Evolutionary conservation across 2,329 filamentous ascomycete genomes (phyloP).

Genomic region (Cytospora piceicola): DNA sequence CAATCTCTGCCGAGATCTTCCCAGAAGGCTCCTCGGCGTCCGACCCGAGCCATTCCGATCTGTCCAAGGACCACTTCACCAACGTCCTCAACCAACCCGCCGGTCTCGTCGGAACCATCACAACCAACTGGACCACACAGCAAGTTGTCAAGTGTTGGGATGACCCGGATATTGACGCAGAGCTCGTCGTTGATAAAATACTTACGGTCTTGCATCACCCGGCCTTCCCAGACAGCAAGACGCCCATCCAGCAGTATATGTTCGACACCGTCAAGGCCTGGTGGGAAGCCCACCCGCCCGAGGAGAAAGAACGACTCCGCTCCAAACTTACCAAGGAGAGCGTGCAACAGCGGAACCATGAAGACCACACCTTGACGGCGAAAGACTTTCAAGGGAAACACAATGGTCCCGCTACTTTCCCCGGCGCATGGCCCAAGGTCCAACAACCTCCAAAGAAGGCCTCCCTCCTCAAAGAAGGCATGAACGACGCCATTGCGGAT

Average conservation of each 20-base stretch:
- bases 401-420: constrained; percentile 36
- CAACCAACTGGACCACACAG: constrained; percentile 69
- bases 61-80: constrained; percentile 64
- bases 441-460: constrained; percentile 35
- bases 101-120: constrained; percentile 57
- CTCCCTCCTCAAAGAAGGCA: constrained; percentile 35
- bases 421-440: constrained; percentile 37
- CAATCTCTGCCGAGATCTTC: constrained; percentile 36
- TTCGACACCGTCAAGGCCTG: constrained; percentile 67
- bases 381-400: constrained; percentile 36
- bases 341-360: constrained; percentile 37
- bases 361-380: constrained; percentile 37
- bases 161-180: constrained; percentile 62
- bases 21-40: constrained; percentile 45
- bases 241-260: constrained; percentile 66
- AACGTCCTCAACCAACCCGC: constrained; percentile 62
- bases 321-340: constrained; percentile 37
- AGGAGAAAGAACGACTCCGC: constrained; percentile 34
- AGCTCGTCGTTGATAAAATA: constrained; percentile 66
- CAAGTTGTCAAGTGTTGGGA: constrained; percentile 73
- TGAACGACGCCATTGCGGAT: constrained; percentile 30
- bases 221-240: constrained; percentile 55
- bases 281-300: constrained; percentile 39
- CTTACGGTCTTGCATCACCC: constrained; percentile 70
- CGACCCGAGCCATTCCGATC: constrained; percentile 61